phyloP scores from a whole-genome alignment of 179 eudicot species.

The Pouteria campechiana region DNA sequence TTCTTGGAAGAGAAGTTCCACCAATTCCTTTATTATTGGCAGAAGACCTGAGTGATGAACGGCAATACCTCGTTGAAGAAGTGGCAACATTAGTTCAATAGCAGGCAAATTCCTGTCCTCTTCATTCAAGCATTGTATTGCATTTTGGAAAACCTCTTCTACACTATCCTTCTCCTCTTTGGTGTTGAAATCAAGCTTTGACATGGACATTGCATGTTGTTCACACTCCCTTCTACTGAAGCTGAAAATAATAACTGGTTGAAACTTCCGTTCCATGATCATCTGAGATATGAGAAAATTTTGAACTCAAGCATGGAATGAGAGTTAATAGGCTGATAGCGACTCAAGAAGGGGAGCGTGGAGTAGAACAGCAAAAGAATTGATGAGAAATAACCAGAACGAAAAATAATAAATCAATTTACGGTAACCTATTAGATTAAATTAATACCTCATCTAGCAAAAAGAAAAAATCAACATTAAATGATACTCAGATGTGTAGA shows the following conservation, averaged over 20 bases:
- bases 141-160: conserved; percentile 79
- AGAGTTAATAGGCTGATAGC: no score
- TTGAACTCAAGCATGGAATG: conserved; percentile 1
- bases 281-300: conserved; percentile 35
- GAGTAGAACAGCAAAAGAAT: no score
- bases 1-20: conserved; percentile 96
- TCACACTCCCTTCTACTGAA: conserved; percentile 99
- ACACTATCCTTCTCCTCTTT: conserved; percentile 80
- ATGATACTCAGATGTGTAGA: no score
- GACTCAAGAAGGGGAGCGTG: no score
- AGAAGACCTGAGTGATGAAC: conserved; percentile 99
- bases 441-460: no score
- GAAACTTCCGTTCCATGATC: conserved; percentile 98
- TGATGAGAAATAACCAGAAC: no score
- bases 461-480: no score
- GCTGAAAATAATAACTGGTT: conserved; percentile 96
- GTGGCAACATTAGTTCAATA: conserved; percentile 89
- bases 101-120: conserved; percentile 93
- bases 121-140: conserved; percentile 76
- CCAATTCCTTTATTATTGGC: conserved; percentile 92
- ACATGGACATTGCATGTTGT: conserved; percentile 98
- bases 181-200: conserved; percentile 88
- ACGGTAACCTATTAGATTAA: no score
- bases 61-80: conserved; percentile 94
- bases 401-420: no score